Evolutionary conservation across 225 moss, liverwort and hornwort genomes (phyloP), one percentile per base, ranked within the genome.

Genomic region (Polytrichum commune): DNA sequence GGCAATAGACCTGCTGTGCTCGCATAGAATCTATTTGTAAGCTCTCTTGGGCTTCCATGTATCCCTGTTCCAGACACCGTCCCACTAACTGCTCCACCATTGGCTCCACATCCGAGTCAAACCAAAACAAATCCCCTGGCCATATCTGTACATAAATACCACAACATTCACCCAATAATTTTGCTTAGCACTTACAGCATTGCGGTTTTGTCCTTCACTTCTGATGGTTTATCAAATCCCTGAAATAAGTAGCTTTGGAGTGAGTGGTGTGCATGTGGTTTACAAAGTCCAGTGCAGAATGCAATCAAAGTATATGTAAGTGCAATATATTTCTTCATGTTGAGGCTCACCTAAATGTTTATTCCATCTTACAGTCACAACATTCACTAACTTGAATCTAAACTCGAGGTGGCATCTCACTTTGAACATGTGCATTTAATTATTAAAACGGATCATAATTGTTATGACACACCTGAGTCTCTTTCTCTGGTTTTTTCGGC

Each of bases 11-110:
- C 81, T 88, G 68, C 69, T 82, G 79, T 63, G 67, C 70, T 64
- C n/a, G 77, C 38, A 73, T 81, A 0, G 67, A 72, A 58, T 88
- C 81, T 64, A 82, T 77, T 29, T 71, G 75, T 22, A 18, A 33
- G 25, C 5, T 26, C 29, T 84, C 87, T 71, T 82, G 87, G 61
- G 73, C 79, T 79, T 88, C 87, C 79, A 88, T 84, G 24, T 84
- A 84, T 23, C 87, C 84, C 0, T 84, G 84, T 29, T 84, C 84
- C 23, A 88, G 73, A 65, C 87, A 88, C 60, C 22, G 73, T 65
- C 82, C 87, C 53, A 88, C 84, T 33, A 88, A 19, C 0, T 84
- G 84, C 65, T 88, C 82, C 67, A 88, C 76, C 68, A 88, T 79
- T 2, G 82, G 73, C 65, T 84, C 87, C 24, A 88, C 84, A 0